These are phyloP conservation scores for Platanus orientalis DNA, from an alignment of 164 flowering plant genomes.

Conservation along the genomic window DNA sequence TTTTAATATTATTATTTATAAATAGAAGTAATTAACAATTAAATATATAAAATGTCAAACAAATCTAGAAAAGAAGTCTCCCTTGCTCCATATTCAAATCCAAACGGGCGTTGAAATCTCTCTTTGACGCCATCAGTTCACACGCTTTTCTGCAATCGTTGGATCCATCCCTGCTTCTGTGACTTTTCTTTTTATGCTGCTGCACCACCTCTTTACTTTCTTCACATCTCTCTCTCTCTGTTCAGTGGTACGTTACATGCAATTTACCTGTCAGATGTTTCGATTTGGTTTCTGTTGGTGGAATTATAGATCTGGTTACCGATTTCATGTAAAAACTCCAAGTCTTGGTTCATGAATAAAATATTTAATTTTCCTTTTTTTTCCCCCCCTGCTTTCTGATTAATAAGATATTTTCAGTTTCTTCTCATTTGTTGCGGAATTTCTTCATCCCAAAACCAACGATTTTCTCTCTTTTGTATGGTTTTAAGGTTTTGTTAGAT, in stretches of 20 bases:
- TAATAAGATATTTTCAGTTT: neutral
- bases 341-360: neutral
- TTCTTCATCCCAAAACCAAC: too few relatives aligned
- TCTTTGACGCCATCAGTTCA: neutral
- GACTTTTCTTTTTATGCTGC: neutral
- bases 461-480: too few relatives aligned
- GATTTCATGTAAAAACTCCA: neutral
- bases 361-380: neutral
- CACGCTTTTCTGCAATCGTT: neutral
- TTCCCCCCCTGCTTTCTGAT: neutral
- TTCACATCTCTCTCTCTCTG: neutral
- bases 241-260: neutral
- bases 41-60: too few relatives aligned
- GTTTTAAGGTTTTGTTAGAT: too few relatives aligned
- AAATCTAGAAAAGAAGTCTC: neutral
- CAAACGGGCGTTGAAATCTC: neutral
- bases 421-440: too few relatives aligned
- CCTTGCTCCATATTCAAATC: neutral
- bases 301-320: slow-evolving; percentile 3
- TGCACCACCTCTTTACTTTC: too few relatives aligned
- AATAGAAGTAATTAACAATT: too few relatives aligned
- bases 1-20: too few relatives aligned
- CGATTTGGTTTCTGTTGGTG: neutral
- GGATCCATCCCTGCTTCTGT: too few relatives aligned
- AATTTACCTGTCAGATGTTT: neutral